phyloP scores from a whole-genome alignment of 2,329 filamentous ascomycete species.

The Davidsoniella australis region DNA sequence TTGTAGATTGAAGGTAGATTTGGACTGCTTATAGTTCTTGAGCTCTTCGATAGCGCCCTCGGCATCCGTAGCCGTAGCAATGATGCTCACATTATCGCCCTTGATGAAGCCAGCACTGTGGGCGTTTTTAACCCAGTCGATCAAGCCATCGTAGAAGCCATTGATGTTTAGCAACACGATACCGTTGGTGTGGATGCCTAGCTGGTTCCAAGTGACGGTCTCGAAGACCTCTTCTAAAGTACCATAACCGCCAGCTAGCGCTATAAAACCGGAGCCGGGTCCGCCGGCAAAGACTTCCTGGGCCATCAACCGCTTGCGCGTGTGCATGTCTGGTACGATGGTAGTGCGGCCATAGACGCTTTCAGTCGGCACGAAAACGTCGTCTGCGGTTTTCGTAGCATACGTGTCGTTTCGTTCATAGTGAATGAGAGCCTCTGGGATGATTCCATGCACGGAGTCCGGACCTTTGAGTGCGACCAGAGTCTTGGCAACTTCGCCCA shows the following conservation, averaged over 20 bases:
- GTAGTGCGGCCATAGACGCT: slow-evolving; percentile 65
- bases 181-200: slow-evolving; percentile 72
- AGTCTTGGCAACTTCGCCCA: slow-evolving; percentile 83
- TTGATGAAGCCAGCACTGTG: slow-evolving; percentile 64
- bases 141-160: slow-evolving; percentile 79
- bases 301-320: slow-evolving; percentile 87
- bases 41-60: slow-evolving; percentile 57
- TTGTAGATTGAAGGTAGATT: slow-evolving; percentile 60
- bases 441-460: slow-evolving; percentile 75
- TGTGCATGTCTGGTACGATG: slow-evolving; percentile 90
- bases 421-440: slow-evolving; percentile 67
- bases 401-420: slow-evolving; percentile 54
- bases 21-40: slow-evolving; percentile 56
- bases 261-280: slow-evolving; percentile 74
- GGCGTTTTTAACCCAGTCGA: slow-evolving; percentile 64
- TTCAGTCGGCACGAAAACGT: slow-evolving; percentile 36
- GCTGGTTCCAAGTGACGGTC: slow-evolving; percentile 84
- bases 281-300: slow-evolving; percentile 68
- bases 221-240: slow-evolving; percentile 94
- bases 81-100: slow-evolving; percentile 51
- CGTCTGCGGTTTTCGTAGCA: slow-evolving; percentile 17
- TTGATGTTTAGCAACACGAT: slow-evolving; percentile 75
- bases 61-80: slow-evolving; percentile 57
- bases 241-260: slow-evolving; percentile 76
- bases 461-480: slow-evolving; percentile 73